Evolutionary conservation across 306 rosid genomes (phyloP).

Genomic region (Carpinus fangiana): DNA sequence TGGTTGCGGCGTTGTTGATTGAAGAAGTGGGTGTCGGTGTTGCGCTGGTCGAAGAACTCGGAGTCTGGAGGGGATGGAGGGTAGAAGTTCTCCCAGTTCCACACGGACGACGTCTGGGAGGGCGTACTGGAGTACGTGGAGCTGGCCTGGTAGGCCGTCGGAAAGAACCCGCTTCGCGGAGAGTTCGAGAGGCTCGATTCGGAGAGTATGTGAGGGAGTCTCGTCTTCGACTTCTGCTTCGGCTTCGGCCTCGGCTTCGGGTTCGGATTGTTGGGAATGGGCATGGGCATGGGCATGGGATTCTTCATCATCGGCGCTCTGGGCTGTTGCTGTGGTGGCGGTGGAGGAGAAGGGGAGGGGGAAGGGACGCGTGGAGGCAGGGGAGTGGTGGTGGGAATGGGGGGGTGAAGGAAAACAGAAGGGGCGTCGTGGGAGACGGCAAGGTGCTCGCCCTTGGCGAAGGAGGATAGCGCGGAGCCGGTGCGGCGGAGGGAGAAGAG

Average conservation of each 20-base stretch:
- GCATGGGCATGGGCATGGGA: constrained; percentile 60
- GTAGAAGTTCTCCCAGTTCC: constrained; percentile 96
- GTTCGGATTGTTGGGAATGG: neutral
- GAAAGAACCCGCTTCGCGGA: constrained; percentile 60
- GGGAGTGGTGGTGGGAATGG: constrained; percentile 24
- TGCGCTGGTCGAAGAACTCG: constrained; percentile 58
- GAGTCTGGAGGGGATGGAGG: constrained; percentile 97
- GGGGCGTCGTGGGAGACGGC: constrained; percentile 79
- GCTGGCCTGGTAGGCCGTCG: constrained; percentile 65
- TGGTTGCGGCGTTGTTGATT: neutral
- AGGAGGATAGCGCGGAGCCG: constrained; percentile 73
- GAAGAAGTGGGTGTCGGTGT: constrained; percentile 17
- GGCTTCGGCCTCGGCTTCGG: constrained; percentile 68
- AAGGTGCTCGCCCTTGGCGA: constrained; percentile 73
- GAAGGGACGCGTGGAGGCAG: constrained; percentile 45
- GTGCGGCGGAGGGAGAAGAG: constrained; percentile 87
- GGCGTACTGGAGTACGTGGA: constrained; percentile 87
- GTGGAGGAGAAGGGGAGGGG: constrained; percentile 53
- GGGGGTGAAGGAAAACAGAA: constrained; percentile 68
- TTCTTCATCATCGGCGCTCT: constrained; percentile 45
- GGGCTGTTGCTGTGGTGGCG: constrained; percentile 21
- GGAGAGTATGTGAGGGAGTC: constrained; percentile 90
- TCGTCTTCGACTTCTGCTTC: constrained; percentile 56
- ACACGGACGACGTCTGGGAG: constrained; percentile 84
- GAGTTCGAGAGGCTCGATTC: constrained; percentile 66